phyloP scores from a whole-genome alignment of 441 rosid species.

The Pelargonium hybrid region DNA sequence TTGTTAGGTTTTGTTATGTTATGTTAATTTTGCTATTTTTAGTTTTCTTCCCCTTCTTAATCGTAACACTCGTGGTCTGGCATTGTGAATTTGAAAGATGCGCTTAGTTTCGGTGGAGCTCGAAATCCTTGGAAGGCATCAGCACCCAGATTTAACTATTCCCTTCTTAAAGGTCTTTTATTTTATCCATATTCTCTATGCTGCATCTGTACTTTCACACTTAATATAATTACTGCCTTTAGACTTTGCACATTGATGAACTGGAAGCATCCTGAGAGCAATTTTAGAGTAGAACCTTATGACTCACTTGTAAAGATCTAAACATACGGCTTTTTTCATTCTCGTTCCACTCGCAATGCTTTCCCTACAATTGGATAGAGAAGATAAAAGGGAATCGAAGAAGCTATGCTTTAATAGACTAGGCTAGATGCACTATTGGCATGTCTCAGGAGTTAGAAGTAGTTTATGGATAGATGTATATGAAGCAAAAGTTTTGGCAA shows the following conservation, averaged over 20 bases:
- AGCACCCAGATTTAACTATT: slow-evolving; percentile 75
- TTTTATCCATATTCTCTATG: background rate
- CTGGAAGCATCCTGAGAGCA: too few relatives aligned
- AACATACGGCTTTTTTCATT: too few relatives aligned
- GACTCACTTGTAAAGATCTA: too few relatives aligned
- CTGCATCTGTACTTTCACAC: background rate
- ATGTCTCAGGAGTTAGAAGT: too few relatives aligned
- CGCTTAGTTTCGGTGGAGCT: slow-evolving; percentile 66
- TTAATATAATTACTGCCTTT: background rate
- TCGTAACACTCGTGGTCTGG: slow-evolving; percentile 12
- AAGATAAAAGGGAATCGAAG: too few relatives aligned
- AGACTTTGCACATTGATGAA: too few relatives aligned
- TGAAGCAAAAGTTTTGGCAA: background rate
- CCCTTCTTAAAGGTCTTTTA: slow-evolving; percentile 70
- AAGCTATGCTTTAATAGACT: too few relatives aligned
- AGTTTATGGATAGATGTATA: too few relatives aligned
- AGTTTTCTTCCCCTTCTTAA: background rate
- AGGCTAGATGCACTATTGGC: too few relatives aligned
- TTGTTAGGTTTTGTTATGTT: background rate
- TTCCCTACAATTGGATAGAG: too few relatives aligned
- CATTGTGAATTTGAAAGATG: slow-evolving; percentile 48
- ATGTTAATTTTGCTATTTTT: background rate
- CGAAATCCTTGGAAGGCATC: slow-evolving; percentile 88
- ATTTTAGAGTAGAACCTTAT: too few relatives aligned
- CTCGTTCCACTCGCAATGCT: too few relatives aligned